Base-by-base conservation (phyloP, 164 flowering plant species). In the Berberis thunbergii region DNA sequence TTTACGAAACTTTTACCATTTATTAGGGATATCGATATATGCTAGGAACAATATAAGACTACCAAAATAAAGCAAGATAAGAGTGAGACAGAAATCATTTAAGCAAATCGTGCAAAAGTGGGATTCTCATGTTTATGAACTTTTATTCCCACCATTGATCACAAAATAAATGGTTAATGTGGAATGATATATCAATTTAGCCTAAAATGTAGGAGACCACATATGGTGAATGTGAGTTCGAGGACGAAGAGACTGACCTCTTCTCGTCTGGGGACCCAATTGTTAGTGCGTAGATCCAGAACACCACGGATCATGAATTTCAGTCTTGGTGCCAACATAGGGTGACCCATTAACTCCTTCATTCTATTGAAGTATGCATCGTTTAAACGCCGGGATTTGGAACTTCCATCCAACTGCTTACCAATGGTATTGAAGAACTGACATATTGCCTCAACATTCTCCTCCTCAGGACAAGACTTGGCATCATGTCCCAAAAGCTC, bases 201-300 rank as follows among this genome's bases (percentile, higher is more conserved):
- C 26, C 26, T 26, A 26, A 26, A 26, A 26, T 26, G 26, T 26
- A 26, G 26, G 26, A 26, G 26, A 0, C 26, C 26, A 26, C 26
- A 26, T 26, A 26, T 26, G 26, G 26, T 26, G 26, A 43, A 8
- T 2, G n/a, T 43, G 39, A 67, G 57, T 39, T 46, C 8, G 57
- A 26, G 49, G 49, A n/a, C 26, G 26, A 42, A 63, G 6, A 63
- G 49, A 46, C 41, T 60, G 69, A 88, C 97, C 96, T 91, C 96
- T 75, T 94, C 96, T 40, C 96, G 87, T 61, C 97, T 81, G 0
- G 99, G 97, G 60, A 91, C 81, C 99, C 99, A 95, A 46, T 79
- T 80, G 64, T 88, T 85, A 39, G 88, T 54, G 38, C 99, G 91
- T 62, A 84, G 61, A 64, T 95, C 99, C 68, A 89, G 72, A 68